Evolutionary conservation across 306 rosid species (phyloP).

Genomic region (Hippophae rhamnoides): DNA sequence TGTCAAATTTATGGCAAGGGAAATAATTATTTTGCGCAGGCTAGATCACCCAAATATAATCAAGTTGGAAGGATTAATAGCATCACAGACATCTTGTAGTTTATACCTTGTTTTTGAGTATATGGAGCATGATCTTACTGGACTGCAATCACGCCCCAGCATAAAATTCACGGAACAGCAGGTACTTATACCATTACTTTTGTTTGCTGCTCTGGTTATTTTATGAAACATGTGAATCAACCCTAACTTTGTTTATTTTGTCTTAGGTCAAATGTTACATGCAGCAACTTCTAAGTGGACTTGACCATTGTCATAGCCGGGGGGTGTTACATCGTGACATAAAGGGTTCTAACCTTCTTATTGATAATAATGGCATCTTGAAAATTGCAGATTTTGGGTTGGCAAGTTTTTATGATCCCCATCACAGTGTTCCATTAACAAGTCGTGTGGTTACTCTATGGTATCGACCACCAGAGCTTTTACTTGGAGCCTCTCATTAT

Average conservation of each 20-base stretch:
- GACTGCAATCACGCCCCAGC: conserved; percentile 60
- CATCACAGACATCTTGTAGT: conserved; percentile 66
- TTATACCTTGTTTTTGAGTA: conserved; percentile 87
- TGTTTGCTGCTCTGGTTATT: too few species aligned
- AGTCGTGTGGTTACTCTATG: conserved; percentile 93
- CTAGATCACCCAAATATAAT: conserved; percentile 89
- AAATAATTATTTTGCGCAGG: conserved; percentile 74
- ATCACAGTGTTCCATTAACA: conserved; percentile 52
- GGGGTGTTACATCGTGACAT: conserved; percentile 96
- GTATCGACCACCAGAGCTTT: conserved; percentile 96
- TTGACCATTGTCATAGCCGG: conserved; percentile 74
- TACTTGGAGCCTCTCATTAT: conserved; percentile 82
- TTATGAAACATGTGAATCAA: too few species aligned
- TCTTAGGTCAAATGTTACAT: conserved; percentile 80
- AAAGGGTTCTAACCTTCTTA: conserved; percentile 93
- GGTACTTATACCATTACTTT: conserved; percentile 25
- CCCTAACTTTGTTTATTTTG: background rate
- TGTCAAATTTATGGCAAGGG: conserved; percentile 94
- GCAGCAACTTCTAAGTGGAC: conserved; percentile 87
- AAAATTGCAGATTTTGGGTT: conserved; percentile 96
- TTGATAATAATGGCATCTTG: conserved; percentile 65
- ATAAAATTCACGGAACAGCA: conserved; percentile 77
- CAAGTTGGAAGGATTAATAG: conserved; percentile 81
- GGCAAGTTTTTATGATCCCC: conserved; percentile 67
- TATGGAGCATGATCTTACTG: conserved; percentile 96